Conservation (phyloP, 2,329 filamentous ascomycete species). For the Fusarium kyushuense region DNA sequence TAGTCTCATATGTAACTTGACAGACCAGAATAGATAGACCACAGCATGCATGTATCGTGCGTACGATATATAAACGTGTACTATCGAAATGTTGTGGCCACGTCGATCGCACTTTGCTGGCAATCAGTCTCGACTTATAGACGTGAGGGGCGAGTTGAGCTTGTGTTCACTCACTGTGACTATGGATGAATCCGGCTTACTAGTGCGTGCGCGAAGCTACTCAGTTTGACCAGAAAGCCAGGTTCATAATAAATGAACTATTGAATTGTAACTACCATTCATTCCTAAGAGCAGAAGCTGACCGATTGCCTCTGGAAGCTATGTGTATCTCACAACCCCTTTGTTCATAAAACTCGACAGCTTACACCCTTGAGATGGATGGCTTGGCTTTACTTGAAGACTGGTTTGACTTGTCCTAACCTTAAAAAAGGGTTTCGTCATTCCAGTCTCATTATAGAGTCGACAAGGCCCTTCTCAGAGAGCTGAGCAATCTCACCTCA, state of each 20-base stretch:
- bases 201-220: neutral
- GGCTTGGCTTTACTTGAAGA: neutral
- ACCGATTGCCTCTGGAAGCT: neutral
- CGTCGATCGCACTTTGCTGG: conserved; percentile 15
- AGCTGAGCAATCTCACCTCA: conserved; percentile 3
- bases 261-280: conserved; percentile 1
- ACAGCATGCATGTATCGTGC: neutral
- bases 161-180: conserved; percentile 14
- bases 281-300: conserved; percentile 17
- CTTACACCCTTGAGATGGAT: neutral
- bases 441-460: neutral
- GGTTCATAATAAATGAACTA: neutral
- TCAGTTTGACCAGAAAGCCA: neutral
- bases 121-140: conserved; percentile 5
- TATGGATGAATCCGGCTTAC: conserved; percentile 14
- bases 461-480: neutral
- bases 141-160: conserved; percentile 12
- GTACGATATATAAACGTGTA: conserved; percentile 1
- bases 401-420: neutral
- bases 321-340: neutral
- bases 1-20: conserved; percentile 19
- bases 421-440: neutral
- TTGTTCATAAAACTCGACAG: neutral
- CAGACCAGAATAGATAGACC: conserved; percentile 6
- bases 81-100: conserved; percentile 27